Conservation (phyloP, 805 yeast genomes). For the Cyberlindnera amylophila region DNA sequence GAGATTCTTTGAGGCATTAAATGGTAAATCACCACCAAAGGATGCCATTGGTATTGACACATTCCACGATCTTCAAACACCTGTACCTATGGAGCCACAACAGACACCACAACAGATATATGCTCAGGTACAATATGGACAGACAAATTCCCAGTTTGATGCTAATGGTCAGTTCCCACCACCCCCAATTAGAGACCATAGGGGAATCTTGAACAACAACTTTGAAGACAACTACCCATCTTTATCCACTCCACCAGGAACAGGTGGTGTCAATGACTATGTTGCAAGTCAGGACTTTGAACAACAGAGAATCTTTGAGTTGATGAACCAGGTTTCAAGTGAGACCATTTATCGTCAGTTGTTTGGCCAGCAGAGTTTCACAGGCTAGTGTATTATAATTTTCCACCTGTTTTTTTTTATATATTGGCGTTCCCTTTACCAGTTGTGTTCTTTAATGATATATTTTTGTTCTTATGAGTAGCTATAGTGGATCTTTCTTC, state of each 20-base stretch:
- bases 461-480: too few species aligned
- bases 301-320: slow-evolving; percentile 53
- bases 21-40: slow-evolving; percentile 17
- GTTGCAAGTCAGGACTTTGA: slow-evolving; percentile 33
- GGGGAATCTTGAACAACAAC: slow-evolving; percentile 1
- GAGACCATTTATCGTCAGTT: slow-evolving; percentile 71
- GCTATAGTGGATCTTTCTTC: slow-evolving; percentile 7
- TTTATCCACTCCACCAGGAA: slow-evolving; percentile 23
- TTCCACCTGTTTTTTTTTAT: too few species aligned
- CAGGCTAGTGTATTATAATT: not conserved
- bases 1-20: slow-evolving; percentile 24
- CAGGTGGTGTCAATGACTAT: slow-evolving; percentile 1
- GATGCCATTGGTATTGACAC: slow-evolving; percentile 9
- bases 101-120: not conserved
- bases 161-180: not conserved
- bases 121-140: not conserved
- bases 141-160: too few species aligned
- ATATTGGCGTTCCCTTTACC: too few species aligned
- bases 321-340: slow-evolving; percentile 53
- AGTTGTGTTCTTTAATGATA: too few species aligned
- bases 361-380: slow-evolving; percentile 33
- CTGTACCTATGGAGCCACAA: slow-evolving; percentile 13
- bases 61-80: slow-evolving; percentile 14
- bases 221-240: slow-evolving; percentile 22
- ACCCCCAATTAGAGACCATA: slow-evolving; percentile 9